Evolutionary conservation across 768 basidiomycete species (phyloP).

Genomic region (Xerocomellus dryophilus): DNA sequence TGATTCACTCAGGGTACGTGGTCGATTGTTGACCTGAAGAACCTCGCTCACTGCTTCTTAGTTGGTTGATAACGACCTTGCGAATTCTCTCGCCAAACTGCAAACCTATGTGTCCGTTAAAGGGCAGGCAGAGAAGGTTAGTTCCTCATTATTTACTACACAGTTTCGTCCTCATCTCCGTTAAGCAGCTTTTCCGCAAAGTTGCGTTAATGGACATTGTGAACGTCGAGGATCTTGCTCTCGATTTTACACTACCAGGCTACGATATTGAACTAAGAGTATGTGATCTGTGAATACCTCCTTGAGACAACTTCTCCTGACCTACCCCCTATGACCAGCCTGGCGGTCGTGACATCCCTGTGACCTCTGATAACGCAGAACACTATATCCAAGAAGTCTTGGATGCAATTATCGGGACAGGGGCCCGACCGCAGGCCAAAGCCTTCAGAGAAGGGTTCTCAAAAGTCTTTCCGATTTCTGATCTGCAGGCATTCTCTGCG

Average conservation of each 20-base stretch:
- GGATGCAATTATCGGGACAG: constrained; percentile 83
- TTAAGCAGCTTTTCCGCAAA: constrained; percentile 49
- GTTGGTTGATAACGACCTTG: constrained; percentile 83
- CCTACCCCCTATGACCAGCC: constrained; percentile 42
- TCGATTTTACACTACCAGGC: constrained; percentile 97
- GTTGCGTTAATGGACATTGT: constrained; percentile 57
- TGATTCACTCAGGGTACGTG: constrained; percentile 74
- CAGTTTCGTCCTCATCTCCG: neutral
- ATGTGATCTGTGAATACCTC: constrained; percentile 23
- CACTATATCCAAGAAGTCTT: constrained; percentile 88
- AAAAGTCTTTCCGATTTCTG: constrained; percentile 90
- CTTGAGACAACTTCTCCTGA: neutral
- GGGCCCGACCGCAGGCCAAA: constrained; percentile 73
- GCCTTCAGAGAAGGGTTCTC: constrained; percentile 95
- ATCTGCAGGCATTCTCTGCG: constrained; percentile 88
- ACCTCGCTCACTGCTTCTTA: constrained; percentile 30
- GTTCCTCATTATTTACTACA: neutral
- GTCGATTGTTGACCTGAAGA: neutral
- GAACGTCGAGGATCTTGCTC: constrained; percentile 79
- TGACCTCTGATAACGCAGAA: constrained; percentile 84
- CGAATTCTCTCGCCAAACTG: constrained; percentile 79
- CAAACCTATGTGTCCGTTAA: constrained; percentile 59
- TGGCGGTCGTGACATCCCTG: constrained; percentile 72
- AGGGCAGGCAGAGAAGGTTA: constrained; percentile 54
- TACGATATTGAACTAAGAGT: constrained; percentile 91